These are phyloP conservation scores for Amanita subjunquillea DNA, from an alignment of 768 basidiomycete species.

Conservation along the genomic window DNA sequence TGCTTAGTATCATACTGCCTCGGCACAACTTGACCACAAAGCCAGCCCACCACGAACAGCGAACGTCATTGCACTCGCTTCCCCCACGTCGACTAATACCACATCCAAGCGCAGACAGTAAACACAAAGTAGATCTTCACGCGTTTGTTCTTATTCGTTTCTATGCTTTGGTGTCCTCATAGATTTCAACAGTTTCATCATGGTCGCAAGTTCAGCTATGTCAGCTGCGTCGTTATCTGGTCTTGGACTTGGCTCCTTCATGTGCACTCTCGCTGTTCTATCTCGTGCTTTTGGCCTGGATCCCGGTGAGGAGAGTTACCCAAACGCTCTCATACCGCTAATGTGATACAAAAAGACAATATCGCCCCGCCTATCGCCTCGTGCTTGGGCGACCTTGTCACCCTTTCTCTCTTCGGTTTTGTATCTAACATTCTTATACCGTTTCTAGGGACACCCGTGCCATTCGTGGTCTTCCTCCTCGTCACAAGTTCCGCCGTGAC, in stretches of 20 bases:
- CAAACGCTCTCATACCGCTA: background rate
- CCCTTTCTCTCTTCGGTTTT: constrained; percentile 71
- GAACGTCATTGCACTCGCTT: background rate
- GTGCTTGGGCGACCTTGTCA: constrained; percentile 87
- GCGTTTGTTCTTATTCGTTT: constrained; percentile 18
- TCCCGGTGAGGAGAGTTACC: constrained; percentile 47
- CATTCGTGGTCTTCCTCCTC: constrained; percentile 44
- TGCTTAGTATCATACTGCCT: constrained; percentile 58
- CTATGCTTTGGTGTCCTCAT: background rate
- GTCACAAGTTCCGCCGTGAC: constrained; percentile 25
- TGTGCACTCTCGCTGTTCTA: constrained; percentile 74
- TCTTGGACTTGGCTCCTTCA: constrained; percentile 81
- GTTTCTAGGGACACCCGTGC: constrained; percentile 54
- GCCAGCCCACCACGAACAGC: background rate
- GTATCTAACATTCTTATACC: constrained; percentile 65
- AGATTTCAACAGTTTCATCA: constrained; percentile 44
- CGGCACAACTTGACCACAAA: constrained; percentile 11
- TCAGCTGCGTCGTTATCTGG: constrained; percentile 71
- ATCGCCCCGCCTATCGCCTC: constrained; percentile 92
- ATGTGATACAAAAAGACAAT: constrained; percentile 52
- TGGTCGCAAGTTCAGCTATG: constrained; percentile 74
- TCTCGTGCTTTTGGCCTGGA: constrained; percentile 71
- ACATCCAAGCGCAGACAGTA: constrained; percentile 10
- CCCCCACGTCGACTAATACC: background rate
- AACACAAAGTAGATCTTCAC: constrained; percentile 23